Evolutionary conservation across 2,329 filamentous ascomycete genomes (phyloP).

Genomic region (Pezicula neosporulosa): DNA sequence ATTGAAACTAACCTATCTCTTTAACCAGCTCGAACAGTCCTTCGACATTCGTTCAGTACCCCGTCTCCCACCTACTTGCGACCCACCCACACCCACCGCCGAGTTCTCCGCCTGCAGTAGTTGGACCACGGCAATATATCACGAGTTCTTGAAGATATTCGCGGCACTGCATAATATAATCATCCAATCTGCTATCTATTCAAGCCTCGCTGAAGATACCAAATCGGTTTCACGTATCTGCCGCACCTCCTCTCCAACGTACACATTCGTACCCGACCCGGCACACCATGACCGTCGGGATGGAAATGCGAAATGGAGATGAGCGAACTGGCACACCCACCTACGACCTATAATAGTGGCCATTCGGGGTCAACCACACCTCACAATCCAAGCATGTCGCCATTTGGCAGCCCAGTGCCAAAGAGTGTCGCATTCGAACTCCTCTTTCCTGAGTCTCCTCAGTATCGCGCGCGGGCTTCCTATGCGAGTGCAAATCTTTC

Average conservation of each 20-base stretch:
- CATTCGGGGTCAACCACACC: conserved; percentile 21
- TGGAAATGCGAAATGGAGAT: conserved; percentile 18
- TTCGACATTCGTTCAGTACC: conserved; percentile 18
- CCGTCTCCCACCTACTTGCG: conserved; percentile 22
- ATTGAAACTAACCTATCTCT: conserved; percentile 16
- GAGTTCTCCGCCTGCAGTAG: conserved; percentile 11
- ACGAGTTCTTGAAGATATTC: conserved; percentile 8
- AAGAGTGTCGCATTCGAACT: conserved; percentile 82
- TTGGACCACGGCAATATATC: conserved; percentile 7
- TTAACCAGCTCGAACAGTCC: conserved; percentile 14
- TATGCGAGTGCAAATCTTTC: conserved; percentile 88
- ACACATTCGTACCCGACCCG: conserved; percentile 23
- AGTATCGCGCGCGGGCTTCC: conserved; percentile 73
- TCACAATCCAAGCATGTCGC: conserved; percentile 24
- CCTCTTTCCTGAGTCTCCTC: conserved; percentile 63
- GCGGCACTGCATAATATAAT: conserved; percentile 14
- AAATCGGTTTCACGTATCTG: conserved; percentile 18
- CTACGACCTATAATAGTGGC: conserved; percentile 16
- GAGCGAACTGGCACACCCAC: conserved; percentile 27
- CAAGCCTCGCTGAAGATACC: conserved; percentile 19
- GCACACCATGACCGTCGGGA: conserved; percentile 20
- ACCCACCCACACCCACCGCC: conserved; percentile 16
- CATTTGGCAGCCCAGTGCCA: conserved; percentile 36
- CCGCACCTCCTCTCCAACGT: conserved; percentile 12
- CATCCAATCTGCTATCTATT: conserved; percentile 18